These are phyloP conservation scores for Phytophthora sp. DNA, from an alignment of 352 stramenopile species.

Conservation along the genomic window DNA sequence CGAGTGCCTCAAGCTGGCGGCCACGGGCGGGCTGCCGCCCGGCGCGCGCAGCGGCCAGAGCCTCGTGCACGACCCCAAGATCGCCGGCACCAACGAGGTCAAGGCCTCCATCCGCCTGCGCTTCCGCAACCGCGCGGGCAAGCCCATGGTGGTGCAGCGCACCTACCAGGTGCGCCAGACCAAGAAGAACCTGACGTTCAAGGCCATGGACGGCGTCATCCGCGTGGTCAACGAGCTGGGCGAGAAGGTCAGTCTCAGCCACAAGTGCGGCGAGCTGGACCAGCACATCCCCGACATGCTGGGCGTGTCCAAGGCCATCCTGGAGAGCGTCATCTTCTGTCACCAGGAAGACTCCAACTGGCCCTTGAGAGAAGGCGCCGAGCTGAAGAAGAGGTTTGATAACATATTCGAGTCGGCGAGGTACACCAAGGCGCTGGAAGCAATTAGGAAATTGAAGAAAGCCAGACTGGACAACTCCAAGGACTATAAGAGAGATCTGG, in stretches of 20 bases:
- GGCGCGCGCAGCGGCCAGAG: constrained; percentile 88
- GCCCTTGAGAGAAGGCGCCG: constrained; percentile 95
- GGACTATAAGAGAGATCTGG: constrained; percentile 94
- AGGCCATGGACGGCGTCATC: constrained; percentile 96
- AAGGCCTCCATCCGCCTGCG: constrained; percentile 89
- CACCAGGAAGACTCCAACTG: constrained; percentile 99
- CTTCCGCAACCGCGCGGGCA: constrained; percentile 92
- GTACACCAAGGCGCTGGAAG: constrained; percentile 98
- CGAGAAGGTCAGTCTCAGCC: constrained; percentile 91
- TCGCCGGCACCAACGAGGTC: constrained; percentile 92
- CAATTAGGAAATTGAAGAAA: constrained; percentile 95
- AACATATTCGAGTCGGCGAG: constrained; percentile 99
- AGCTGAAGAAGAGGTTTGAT: constrained; percentile 99
- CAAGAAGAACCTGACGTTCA: constrained; percentile 93
- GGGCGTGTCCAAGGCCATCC: constrained; percentile 96
- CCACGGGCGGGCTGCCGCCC: constrained; percentile 95
- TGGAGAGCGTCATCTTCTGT: constrained; percentile 99
- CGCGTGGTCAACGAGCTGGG: constrained; percentile 90
- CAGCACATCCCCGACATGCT: constrained; percentile 94
- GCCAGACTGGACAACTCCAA: constrained; percentile 80
- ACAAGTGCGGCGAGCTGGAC: constrained; percentile 97
- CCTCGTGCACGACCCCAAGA: constrained; percentile 98
- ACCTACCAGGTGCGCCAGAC: constrained; percentile 95
- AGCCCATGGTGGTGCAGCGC: constrained; percentile 92
- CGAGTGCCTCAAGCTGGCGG: constrained; percentile 98